phyloP scores from a whole-genome alignment of 805 yeast genomes.

The Saccharomycopsis schoenii region DNA sequence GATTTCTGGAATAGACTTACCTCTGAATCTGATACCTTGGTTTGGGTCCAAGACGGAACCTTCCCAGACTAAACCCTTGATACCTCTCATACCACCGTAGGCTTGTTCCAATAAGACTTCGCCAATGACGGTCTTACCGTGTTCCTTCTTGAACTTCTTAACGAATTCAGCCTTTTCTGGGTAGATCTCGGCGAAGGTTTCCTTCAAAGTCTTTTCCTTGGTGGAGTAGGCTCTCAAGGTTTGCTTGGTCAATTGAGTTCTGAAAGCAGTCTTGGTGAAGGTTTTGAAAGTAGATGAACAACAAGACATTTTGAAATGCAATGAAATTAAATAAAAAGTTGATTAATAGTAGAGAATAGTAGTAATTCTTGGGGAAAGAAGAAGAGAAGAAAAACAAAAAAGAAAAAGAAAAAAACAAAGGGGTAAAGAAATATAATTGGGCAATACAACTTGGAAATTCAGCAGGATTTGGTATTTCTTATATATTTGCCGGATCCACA shows the following conservation, averaged over 20 bases:
- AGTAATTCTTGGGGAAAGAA: neutral
- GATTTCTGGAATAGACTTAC: conserved; percentile 72
- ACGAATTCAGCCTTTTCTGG: conserved; percentile 91
- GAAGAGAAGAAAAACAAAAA: neutral
- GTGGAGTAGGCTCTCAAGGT: conserved; percentile 29
- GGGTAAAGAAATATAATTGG: neutral
- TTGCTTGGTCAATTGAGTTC: conserved; percentile 15
- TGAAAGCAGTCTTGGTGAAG: conserved; percentile 18
- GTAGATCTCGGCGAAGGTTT: conserved; percentile 84
- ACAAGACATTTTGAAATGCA: conserved; percentile 2
- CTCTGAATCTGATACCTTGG: conserved; percentile 83
- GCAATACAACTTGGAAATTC: neutral
- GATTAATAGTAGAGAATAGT: neutral
- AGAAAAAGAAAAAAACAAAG: neutral
- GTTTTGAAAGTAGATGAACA: conserved; percentile 19
- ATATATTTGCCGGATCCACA: neutral
- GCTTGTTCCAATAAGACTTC: conserved; percentile 72
- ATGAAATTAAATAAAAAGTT: neutral
- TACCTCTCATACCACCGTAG: conserved; percentile 88
- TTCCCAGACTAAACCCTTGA: conserved; percentile 81
- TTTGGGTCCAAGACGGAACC: conserved; percentile 78
- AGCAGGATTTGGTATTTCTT: neutral
- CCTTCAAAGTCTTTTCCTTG: conserved; percentile 64
- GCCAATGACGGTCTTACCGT: conserved; percentile 76
- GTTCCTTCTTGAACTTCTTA: conserved; percentile 69